Percentiles rank a stretch among this genome's conserved stretches.
Evolutionary conservation across 2,329 filamentous ascomycete genomes (phyloP).

Genomic region (Fusarium graminum): DNA sequence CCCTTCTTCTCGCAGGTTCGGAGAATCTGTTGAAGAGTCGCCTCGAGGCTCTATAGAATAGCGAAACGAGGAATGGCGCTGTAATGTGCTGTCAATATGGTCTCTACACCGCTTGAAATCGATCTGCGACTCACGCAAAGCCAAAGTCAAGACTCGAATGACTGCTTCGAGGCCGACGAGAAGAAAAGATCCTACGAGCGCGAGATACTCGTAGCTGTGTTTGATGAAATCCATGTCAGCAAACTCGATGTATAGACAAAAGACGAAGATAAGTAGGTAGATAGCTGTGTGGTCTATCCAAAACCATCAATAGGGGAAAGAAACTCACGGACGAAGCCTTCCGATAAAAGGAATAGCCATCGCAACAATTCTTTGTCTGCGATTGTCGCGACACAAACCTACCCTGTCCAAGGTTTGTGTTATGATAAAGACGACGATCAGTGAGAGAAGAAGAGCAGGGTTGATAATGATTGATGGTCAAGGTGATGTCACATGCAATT

Average conservation of each 20-base stretch:
- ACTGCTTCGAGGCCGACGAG: slow-evolving; percentile 86
- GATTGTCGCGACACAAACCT: slow-evolving; percentile 22
- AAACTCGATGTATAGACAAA: slow-evolving; percentile 17
- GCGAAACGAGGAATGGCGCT: slow-evolving; percentile 83
- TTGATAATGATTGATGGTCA: slow-evolving; percentile 19
- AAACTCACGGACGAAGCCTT: slow-evolving; percentile 64
- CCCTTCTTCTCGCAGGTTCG: slow-evolving; percentile 75
- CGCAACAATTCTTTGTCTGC: slow-evolving; percentile 34
- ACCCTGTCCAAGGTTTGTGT: slow-evolving; percentile 8
- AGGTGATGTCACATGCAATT: slow-evolving; percentile 51
- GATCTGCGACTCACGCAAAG: slow-evolving; percentile 74
- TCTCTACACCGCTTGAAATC: slow-evolving; percentile 24
- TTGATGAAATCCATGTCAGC: slow-evolving; percentile 29
- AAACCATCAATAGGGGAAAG: slow-evolving; percentile 7
- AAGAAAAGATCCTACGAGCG: slow-evolving; percentile 84
- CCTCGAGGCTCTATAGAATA: slow-evolving; percentile 87
- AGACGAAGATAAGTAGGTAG: slow-evolving; percentile 6
- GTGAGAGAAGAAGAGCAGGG: slow-evolving; percentile 16
- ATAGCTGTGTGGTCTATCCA: slow-evolving; percentile 13
- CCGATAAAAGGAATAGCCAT: slow-evolving; percentile 69
- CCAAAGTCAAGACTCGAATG: slow-evolving; percentile 87
- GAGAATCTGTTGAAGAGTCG: slow-evolving; percentile 84
- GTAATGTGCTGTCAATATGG: slow-evolving; percentile 33
- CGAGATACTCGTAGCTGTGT: slow-evolving; percentile 84
- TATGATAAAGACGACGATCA: slow-evolving; percentile 25